phyloP scores from a whole-genome alignment of 2,329 filamentous ascomycete species.

The Cordyceps farinosa region DNA sequence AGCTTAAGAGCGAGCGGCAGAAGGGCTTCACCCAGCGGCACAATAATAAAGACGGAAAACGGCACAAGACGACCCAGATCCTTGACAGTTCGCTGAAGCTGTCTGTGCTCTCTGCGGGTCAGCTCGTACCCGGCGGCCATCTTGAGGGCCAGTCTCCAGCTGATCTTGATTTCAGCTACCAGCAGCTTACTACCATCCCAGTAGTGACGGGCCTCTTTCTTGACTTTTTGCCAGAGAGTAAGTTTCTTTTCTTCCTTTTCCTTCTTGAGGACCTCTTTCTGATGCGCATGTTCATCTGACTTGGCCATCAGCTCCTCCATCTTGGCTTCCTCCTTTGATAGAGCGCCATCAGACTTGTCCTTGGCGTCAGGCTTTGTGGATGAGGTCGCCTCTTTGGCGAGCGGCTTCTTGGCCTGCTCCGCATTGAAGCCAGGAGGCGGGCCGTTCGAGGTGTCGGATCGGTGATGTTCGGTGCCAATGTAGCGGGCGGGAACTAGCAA shows the following conservation, averaged over 20 bases:
- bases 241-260: conserved; percentile 78
- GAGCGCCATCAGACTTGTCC: conserved; percentile 26
- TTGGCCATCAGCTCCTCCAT: conserved; percentile 61
- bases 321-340: conserved; percentile 38
- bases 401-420: conserved; percentile 83
- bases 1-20: conserved; percentile 87
- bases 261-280: conserved; percentile 52
- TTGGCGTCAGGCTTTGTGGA: conserved; percentile 32
- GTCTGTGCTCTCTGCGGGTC: conserved; percentile 86
- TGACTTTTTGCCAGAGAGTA: conserved; percentile 87
- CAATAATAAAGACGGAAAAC: conserved; percentile 95
- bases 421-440: conserved; percentile 89
- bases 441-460: conserved; percentile 45
- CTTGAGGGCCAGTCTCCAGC: conserved; percentile 84
- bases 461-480: conserved; percentile 58
- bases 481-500: conserved; percentile 54
- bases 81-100: conserved; percentile 88
- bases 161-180: conserved; percentile 89
- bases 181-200: conserved; percentile 98
- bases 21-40: conserved; percentile 91
- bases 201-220: conserved; percentile 90
- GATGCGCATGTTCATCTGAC: conserved; percentile 59
- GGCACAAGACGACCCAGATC: conserved; percentile 90
- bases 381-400: conserved; percentile 53
- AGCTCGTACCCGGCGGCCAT: conserved; percentile 98